phyloP scores from a whole-genome alignment of 2,329 filamentous ascomycete species.

The Botrytis deweyae region DNA sequence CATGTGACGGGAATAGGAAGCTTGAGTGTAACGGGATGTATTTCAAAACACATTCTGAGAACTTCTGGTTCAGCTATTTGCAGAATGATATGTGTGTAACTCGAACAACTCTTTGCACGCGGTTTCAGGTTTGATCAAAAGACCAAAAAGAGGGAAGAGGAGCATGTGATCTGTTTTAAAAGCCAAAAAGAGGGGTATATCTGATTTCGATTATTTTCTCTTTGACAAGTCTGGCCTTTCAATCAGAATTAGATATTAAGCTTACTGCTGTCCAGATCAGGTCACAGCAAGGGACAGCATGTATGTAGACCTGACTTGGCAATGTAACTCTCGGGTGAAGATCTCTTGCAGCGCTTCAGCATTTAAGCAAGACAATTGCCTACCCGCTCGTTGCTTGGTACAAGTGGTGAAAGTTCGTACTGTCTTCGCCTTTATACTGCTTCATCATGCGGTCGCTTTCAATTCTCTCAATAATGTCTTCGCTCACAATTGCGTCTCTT shows the following conservation, averaged over 20 bases:
- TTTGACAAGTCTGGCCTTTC: background rate
- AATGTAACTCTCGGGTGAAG: background rate
- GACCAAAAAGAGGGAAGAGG: too few relatives aligned
- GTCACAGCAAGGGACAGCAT: background rate
- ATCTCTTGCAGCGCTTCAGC: background rate
- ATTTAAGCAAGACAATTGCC: background rate
- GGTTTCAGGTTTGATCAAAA: too few relatives aligned
- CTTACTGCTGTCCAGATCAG: background rate
- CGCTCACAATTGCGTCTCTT: background rate
- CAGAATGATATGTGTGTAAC: background rate
- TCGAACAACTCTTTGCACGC: background rate
- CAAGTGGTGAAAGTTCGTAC: background rate
- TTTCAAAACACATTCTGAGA: background rate
- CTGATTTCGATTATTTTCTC: too few relatives aligned
- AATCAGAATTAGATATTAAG: background rate
- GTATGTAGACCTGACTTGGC: background rate
- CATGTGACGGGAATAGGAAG: background rate
- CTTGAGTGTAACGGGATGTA: background rate
- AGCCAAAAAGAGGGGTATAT: too few relatives aligned
- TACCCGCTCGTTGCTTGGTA: background rate
- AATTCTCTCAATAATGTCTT: background rate
- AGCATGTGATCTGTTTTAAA: too few relatives aligned
- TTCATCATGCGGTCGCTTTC: background rate
- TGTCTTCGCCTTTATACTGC: background rate
- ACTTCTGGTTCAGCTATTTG: background rate